phyloP scores from a whole-genome alignment of 495 filamentous ascomycete genomes.

The Lasiosphaeria ovina region DNA sequence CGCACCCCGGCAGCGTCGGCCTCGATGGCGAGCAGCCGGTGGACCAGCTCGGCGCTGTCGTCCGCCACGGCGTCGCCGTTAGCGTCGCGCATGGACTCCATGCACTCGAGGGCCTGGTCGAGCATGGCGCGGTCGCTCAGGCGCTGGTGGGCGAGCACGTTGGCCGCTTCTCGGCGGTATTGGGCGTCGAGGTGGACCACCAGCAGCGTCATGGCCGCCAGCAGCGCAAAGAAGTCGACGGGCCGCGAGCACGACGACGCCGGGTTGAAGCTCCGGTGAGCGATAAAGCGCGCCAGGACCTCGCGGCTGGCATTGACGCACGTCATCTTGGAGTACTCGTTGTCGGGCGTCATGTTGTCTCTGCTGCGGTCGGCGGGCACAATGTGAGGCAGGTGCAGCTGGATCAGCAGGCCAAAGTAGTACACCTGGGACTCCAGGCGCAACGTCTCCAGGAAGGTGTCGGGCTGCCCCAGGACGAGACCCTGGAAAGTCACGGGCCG shows the following conservation, averaged over 20 bases:
- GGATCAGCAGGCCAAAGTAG: neutral
- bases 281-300: neutral
- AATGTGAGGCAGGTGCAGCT: neutral
- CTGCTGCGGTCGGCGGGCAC: neutral
- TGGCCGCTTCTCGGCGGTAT: neutral
- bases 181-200: neutral
- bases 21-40: neutral
- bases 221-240: neutral
- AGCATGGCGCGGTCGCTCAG: neutral
- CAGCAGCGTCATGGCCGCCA: slow-evolving; percentile 1
- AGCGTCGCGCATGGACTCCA: neutral
- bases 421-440: neutral
- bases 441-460: neutral
- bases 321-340: neutral
- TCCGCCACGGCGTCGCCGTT: neutral
- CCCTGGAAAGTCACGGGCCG: slow-evolving; percentile 14
- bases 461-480: neutral
- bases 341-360: neutral
- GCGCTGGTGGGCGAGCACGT: neutral
- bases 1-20: neutral
- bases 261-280: neutral
- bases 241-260: neutral
- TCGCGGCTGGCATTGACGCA: neutral
- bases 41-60: neutral
- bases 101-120: neutral